Evolutionary conservation across 371 early-diverging fungal species (phyloP), one percentile per base, ranked within the genome.

Genomic region (Mortierella polycephala): DNA sequence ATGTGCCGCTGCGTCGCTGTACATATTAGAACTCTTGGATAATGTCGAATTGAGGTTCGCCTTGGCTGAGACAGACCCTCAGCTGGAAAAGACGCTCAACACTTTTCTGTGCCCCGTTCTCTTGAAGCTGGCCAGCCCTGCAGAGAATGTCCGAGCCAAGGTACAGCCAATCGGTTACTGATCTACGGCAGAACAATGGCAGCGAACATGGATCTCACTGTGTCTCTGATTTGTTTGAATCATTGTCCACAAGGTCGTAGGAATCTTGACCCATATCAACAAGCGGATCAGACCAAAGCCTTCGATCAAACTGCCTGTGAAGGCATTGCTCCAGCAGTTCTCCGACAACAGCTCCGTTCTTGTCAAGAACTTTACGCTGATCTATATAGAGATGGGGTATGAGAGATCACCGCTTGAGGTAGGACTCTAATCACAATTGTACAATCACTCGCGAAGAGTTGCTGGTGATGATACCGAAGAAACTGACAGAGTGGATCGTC

Each of bases 21-120:
- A 30, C 30, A 30, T 30, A 13, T 23, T 74, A 87, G 88, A 86
- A 55, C 83, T 93, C 12, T 76, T 91, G 67, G 96, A 96, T 62
- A 92, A 88, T 52, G 95, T 96, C 50, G 95, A 95, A 83, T 77
- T 96, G 40, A 88, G 92, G 45, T 87, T 96, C 57, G 96, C 96
- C n/a, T 75, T 96, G 70, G 91, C 95, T 21, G 89, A 87, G 61
- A 90, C 90, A 0, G 91, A 92, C 71, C 86, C 87, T 6, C 90
- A 93, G 62, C 81, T 96, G 64, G 92, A 94, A 77, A 88, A 87
- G 54, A 87, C 86, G 16, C 82, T 96, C 41, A 79, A 70, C 40
- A 82, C 85, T 41, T 91, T 95, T 65, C 85, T 96, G 23, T 85
- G 90, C 2, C 95, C 96, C 5, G 86, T 95, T 0, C 82, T 96